Evolutionary conservation across 768 basidiomycete species (phyloP).

Genomic region (Tylopilus cervinicoccineus): DNA sequence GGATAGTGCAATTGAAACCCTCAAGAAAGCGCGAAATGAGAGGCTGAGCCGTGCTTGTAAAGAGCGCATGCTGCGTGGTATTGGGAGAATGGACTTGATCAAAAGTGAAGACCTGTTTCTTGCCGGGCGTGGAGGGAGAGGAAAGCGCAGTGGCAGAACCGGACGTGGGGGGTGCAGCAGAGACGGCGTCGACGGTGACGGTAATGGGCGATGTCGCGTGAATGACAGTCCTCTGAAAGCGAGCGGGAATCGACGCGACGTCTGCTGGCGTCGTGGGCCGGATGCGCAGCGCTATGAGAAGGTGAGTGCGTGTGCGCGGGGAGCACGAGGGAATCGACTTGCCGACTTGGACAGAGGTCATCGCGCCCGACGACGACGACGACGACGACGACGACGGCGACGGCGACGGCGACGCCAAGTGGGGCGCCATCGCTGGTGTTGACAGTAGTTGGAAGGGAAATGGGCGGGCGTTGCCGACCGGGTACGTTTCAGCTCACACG

Average conservation of each 20-base stretch:
- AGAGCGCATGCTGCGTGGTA: constrained; percentile 82
- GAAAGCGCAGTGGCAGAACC: constrained; percentile 48
- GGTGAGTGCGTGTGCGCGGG: not conserved
- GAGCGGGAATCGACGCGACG: constrained; percentile 79
- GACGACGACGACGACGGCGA: constrained; percentile 27
- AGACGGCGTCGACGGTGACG: constrained; percentile 78
- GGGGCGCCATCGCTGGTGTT: constrained; percentile 62
- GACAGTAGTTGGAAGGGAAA: constrained; percentile 26
- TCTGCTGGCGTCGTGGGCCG: constrained; percentile 86
- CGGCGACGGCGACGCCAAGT: constrained; percentile 61
- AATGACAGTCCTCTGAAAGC: constrained; percentile 90
- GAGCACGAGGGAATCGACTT: constrained; percentile 33
- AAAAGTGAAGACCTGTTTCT: constrained; percentile 86
- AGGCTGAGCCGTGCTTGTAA: constrained; percentile 78
- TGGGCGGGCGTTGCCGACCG: constrained; percentile 28
- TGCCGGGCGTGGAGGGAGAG: constrained; percentile 48
- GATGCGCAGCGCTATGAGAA: constrained; percentile 75
- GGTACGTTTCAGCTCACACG: constrained; percentile 24
- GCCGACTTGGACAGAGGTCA: constrained; percentile 95
- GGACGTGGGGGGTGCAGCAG: constrained; percentile 46
- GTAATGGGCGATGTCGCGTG: constrained; percentile 68
- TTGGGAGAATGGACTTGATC: constrained; percentile 92
- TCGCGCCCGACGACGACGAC: constrained; percentile 53
- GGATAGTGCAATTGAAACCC: constrained; percentile 89
- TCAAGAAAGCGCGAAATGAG: constrained; percentile 85